phyloP scores from a whole-genome alignment of 495 filamentous ascomycete genomes.

The Chaetomium cochliodes region DNA sequence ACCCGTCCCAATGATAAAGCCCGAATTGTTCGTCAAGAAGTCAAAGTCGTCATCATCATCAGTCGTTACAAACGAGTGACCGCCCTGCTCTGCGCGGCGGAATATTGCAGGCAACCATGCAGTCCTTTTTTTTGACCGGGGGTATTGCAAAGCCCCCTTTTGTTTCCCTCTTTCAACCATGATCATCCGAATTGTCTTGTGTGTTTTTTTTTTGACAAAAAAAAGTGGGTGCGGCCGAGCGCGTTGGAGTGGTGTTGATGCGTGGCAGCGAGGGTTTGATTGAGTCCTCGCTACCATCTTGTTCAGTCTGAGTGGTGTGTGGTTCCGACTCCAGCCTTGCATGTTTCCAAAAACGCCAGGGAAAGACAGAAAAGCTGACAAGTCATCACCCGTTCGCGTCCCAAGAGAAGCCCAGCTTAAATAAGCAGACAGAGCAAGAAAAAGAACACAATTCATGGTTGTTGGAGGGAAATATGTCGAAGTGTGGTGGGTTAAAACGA shows the following conservation, averaged over 20 bases:
- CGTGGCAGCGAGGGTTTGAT: conserved; percentile 14
- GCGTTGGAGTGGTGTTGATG: conserved; percentile 21
- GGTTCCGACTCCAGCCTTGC: conserved; percentile 20
- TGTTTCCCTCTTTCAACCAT: conserved; percentile 21
- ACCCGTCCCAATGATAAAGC: conserved; percentile 13
- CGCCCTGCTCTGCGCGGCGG: conserved; percentile 17
- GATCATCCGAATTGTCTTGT: conserved; percentile 21
- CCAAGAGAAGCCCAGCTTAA: conserved; percentile 22
- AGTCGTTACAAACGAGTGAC: conserved; percentile 29
- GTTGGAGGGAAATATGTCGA: conserved; percentile 18
- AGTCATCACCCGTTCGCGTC: conserved; percentile 19
- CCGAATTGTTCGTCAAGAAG: conserved; percentile 22
- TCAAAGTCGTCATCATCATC: conserved; percentile 26
- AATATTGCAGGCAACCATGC: conserved; percentile 25
- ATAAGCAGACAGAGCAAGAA: conserved; percentile 21
- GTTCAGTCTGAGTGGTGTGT: conserved; percentile 31
- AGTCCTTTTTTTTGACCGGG: conserved; percentile 9
- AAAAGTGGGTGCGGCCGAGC: conserved; percentile 21
- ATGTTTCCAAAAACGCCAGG: conserved; percentile 25
- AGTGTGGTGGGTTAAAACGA: conserved; percentile 15
- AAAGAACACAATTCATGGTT: conserved; percentile 30
- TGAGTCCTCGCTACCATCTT: not conserved
- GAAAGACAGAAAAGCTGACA: conserved; percentile 25
- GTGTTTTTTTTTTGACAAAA: conserved; percentile 23
- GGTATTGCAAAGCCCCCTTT: conserved; percentile 1